A percentile compares a stretch with the other conserved stretches of the same genome.
These are phyloP conservation scores for Pelargonium fulgidum DNA, from an alignment of 441 rosid genomes.

Conservation along the genomic window DNA sequence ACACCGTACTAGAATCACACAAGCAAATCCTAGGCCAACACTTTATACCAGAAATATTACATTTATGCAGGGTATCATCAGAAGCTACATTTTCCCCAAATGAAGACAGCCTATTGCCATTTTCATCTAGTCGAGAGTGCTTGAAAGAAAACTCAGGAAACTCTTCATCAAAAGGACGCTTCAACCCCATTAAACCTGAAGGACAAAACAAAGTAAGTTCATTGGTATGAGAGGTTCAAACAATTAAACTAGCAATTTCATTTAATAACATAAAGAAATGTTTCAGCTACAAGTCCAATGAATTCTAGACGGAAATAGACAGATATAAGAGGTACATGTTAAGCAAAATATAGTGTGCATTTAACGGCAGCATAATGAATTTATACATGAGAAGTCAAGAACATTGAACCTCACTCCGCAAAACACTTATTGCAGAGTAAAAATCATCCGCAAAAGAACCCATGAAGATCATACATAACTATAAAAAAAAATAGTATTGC, in stretches of 20 bases:
- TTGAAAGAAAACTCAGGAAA: conserved; percentile 40
- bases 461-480: too few species aligned
- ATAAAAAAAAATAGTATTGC: too few species aligned
- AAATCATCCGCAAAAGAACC: too few species aligned
- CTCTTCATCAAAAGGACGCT: conserved; percentile 50
- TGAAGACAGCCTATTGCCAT: conserved; percentile 30
- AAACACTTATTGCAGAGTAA: too few species aligned
- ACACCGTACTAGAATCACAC: not conserved
- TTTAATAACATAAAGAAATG: not conserved
- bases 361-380: too few species aligned
- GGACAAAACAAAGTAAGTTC: not conserved
- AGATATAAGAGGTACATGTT: too few species aligned
- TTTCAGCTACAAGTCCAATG: too few species aligned
- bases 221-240: not conserved
- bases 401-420: too few species aligned
- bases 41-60: conserved; percentile 31
- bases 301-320: too few species aligned
- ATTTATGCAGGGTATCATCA: conserved; percentile 21
- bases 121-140: conserved; percentile 41
- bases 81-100: conserved; percentile 31
- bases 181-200: conserved; percentile 49
- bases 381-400: too few species aligned
- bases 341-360: too few species aligned
- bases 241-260: not conserved
- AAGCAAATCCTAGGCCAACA: not conserved